These are phyloP conservation scores for Penicillium freii DNA, from an alignment of 2,329 filamentous ascomycete species.

Conservation along the genomic window DNA sequence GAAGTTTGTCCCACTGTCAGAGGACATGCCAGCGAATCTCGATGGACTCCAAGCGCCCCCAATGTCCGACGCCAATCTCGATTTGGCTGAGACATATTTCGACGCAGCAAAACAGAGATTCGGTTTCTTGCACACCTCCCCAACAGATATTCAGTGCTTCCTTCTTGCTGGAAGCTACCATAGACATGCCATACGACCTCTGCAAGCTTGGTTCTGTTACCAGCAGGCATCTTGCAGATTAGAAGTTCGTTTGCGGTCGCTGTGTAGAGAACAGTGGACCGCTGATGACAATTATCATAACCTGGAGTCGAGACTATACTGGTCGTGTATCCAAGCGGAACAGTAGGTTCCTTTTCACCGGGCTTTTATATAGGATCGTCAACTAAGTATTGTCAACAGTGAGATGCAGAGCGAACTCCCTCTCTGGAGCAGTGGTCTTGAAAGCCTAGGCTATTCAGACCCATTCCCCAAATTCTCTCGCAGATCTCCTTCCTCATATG, in stretches of 20 bases:
- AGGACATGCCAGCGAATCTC: constrained; percentile 18
- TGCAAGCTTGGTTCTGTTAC: constrained; percentile 27
- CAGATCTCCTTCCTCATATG: constrained; percentile 10
- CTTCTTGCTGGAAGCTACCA: constrained; percentile 25
- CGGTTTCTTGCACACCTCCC: constrained; percentile 22
- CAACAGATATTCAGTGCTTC: constrained; percentile 26
- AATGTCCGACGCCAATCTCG: constrained; percentile 19
- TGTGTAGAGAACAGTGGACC: constrained; percentile 24
- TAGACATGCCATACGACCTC: constrained; percentile 21
- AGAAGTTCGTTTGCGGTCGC: constrained; percentile 23
- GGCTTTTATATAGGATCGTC: not conserved
- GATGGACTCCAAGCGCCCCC: constrained; percentile 18
- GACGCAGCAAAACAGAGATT: constrained; percentile 25
- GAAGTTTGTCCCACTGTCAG: constrained; percentile 12
- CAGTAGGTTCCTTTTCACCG: constrained; percentile 13
- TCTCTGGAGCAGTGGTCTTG: constrained; percentile 24
- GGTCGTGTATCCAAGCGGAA: constrained; percentile 28
- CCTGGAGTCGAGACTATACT: constrained; percentile 25
- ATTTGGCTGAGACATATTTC: constrained; percentile 24
- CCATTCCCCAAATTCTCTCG: constrained; percentile 19
- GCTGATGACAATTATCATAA: constrained; percentile 25
- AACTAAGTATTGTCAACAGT: constrained; percentile 7
- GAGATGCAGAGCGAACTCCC: constrained; percentile 27
- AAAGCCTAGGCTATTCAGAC: constrained; percentile 21
- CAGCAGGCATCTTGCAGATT: constrained; percentile 27